Conservation (phyloP, 371 early-diverging fungal genomes). For the Phascolomyces articulosus region DNA sequence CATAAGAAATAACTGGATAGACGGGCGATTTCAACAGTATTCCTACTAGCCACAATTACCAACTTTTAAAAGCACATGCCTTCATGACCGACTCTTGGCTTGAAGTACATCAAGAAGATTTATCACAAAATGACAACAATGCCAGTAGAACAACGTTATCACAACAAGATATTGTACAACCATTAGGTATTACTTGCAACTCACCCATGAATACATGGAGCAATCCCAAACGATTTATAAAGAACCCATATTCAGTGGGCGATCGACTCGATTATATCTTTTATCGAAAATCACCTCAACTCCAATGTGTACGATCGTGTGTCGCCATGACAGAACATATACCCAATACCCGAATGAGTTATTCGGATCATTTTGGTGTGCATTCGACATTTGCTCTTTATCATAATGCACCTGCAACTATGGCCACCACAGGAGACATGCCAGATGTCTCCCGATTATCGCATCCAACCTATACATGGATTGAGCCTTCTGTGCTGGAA, state of each 20-base stretch:
- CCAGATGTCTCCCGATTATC: slow-evolving; percentile 3
- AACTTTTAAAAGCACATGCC: slow-evolving; percentile 46
- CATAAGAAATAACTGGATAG: slow-evolving; percentile 17
- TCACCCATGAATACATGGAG: slow-evolving; percentile 62
- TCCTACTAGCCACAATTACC: slow-evolving; percentile 50
- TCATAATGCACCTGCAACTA: not conserved
- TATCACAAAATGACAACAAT: slow-evolving; percentile 8
- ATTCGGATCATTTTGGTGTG: slow-evolving; percentile 66
- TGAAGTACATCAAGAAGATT: slow-evolving; percentile 31
- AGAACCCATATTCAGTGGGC: slow-evolving; percentile 38
- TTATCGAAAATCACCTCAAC: slow-evolving; percentile 40
- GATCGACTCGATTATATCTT: slow-evolving; percentile 66
- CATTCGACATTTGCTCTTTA: slow-evolving; percentile 44
- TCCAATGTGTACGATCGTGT: slow-evolving; percentile 38
- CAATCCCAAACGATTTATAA: slow-evolving; percentile 21
- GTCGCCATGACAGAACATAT: slow-evolving; percentile 52
- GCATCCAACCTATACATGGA: slow-evolving; percentile 23
- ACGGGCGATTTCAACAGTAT: slow-evolving; percentile 65
- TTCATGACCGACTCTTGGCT: slow-evolving; percentile 64
- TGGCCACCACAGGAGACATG: not conserved
- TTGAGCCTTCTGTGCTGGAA: slow-evolving; percentile 14
- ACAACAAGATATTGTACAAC: slow-evolving; percentile 30
- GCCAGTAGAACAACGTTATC: not conserved
- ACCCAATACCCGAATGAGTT: slow-evolving; percentile 40
- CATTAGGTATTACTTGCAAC: slow-evolving; percentile 59